Evolutionary conservation across 1,284 basidiomycete species (phyloP).

Genomic region (Ganoderma lingzhi): DNA sequence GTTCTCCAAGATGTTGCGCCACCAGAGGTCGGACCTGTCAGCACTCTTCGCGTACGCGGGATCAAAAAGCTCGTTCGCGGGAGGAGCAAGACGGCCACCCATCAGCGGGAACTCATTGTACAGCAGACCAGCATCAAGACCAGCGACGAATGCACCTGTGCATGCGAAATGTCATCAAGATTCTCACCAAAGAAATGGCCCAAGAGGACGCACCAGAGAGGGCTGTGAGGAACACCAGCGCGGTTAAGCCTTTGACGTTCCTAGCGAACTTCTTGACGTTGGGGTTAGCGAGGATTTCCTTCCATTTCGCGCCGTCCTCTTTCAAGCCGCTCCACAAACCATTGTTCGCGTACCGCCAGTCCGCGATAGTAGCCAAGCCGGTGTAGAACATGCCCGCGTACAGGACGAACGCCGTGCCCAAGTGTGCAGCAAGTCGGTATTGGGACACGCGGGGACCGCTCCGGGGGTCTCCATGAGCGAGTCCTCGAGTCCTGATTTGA

Average conservation of each 20-base stretch:
- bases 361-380: conserved; percentile 82
- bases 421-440: conserved; percentile 95
- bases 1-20: conserved; percentile 96
- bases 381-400: conserved; percentile 93
- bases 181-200: background rate
- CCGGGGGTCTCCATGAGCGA: conserved; percentile 82
- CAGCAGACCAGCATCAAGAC: conserved; percentile 93
- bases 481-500: conserved; percentile 93
- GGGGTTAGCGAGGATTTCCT: conserved; percentile 62
- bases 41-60: conserved; percentile 72
- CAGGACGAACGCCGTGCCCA: conserved; percentile 89
- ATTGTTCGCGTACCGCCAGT: conserved; percentile 76
- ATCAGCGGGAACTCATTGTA: conserved; percentile 99
- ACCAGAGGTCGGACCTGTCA: conserved; percentile 83
- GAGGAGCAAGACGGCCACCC: conserved; percentile 90
- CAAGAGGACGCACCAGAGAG: conserved; percentile 70
- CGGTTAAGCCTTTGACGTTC: conserved; percentile 70
- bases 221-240: conserved; percentile 89
- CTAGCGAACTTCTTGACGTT: conserved; percentile 66
- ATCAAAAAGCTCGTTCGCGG: conserved; percentile 85
- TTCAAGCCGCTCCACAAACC: conserved; percentile 50
- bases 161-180: conserved; percentile 6
- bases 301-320: conserved; percentile 56
- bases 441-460: conserved; percentile 94
- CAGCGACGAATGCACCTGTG: conserved; percentile 95